Percentiles rank a stretch among this genome's conserved stretches.
Evolutionary conservation across 164 flowering plant species (phyloP).

Genomic region (Vitis rotundifolia): DNA sequence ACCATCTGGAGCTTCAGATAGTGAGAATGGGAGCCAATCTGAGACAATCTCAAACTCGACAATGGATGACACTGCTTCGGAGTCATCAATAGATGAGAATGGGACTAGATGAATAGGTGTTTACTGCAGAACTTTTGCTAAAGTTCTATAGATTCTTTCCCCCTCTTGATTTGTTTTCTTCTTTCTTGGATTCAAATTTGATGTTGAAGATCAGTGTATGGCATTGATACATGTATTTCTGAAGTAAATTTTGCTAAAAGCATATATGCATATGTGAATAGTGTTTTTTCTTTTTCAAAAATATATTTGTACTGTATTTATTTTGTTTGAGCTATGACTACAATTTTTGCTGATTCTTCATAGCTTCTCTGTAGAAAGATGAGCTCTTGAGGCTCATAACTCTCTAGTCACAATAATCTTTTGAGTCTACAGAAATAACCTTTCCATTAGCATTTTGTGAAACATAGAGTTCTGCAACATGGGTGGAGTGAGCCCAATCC

Average conservation of each 20-base stretch:
- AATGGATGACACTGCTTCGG: constrained; percentile 74
- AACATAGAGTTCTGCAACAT: no score
- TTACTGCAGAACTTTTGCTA: neutral
- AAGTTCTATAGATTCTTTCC: neutral
- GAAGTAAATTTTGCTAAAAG: constrained; percentile 19
- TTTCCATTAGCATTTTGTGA: no score
- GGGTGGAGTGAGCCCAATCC: no score
- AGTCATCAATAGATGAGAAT: constrained; percentile 63
- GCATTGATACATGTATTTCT: neutral
- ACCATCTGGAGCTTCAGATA: constrained; percentile 56
- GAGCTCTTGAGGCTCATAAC: no score
- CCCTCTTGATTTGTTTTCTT: neutral
- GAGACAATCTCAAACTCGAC: constrained; percentile 74
- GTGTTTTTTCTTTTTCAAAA: neutral
- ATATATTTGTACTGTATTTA: no score
- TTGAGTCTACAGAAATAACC: no score
- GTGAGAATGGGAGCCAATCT: constrained; percentile 58
- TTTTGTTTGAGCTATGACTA: no score
- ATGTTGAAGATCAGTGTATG: constrained; percentile 10
- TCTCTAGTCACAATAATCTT: no score
- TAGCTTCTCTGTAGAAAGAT: no score
- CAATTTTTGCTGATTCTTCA: no score
- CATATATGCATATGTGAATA: constrained; percentile 15
- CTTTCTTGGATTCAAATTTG: constrained; percentile 7
- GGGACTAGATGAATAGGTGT: constrained; percentile 22